Evolutionary conservation across 371 early-diverging fungal genomes (phyloP).

Genomic region (Fennellomyces sp.): DNA sequence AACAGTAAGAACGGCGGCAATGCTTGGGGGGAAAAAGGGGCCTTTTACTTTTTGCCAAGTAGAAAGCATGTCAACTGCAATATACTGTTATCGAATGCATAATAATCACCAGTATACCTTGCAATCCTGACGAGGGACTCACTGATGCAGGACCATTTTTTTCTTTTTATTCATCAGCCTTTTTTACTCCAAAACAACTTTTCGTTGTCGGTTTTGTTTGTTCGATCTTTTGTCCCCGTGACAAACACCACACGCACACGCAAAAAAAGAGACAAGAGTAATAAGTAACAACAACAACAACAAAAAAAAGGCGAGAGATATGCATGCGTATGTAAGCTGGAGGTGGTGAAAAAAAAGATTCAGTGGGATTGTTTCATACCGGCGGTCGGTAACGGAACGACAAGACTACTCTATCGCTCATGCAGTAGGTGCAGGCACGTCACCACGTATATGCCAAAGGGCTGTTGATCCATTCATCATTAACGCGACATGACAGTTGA

Average conservation of each 20-base stretch:
- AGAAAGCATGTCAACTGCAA: neutral
- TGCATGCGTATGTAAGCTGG: neutral
- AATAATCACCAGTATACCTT: neutral
- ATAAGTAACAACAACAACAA: too few relatives aligned
- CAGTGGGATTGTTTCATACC: too few relatives aligned
- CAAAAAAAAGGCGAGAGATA: neutral
- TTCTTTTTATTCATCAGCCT: too few relatives aligned
- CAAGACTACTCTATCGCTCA: neutral
- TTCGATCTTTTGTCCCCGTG: too few relatives aligned
- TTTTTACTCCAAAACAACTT: neutral
- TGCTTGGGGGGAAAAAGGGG: neutral
- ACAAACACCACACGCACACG: too few relatives aligned
- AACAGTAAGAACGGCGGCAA: too few relatives aligned
- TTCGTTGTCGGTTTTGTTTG: too few relatives aligned
- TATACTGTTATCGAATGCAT: neutral
- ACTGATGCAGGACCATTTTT: neutral
- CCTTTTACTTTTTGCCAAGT: neutral
- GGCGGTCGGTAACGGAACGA: neutral
- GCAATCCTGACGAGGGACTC: neutral
- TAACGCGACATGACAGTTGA: neutral
- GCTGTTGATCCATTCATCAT: neutral
- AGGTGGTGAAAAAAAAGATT: neutral
- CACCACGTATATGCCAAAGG: neutral
- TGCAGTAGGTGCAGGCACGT: neutral
- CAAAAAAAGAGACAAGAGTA: too few relatives aligned